These are phyloP conservation scores for Taphrina communis DNA, from an alignment of 1,139 yeast species.

Conservation along the genomic window DNA sequence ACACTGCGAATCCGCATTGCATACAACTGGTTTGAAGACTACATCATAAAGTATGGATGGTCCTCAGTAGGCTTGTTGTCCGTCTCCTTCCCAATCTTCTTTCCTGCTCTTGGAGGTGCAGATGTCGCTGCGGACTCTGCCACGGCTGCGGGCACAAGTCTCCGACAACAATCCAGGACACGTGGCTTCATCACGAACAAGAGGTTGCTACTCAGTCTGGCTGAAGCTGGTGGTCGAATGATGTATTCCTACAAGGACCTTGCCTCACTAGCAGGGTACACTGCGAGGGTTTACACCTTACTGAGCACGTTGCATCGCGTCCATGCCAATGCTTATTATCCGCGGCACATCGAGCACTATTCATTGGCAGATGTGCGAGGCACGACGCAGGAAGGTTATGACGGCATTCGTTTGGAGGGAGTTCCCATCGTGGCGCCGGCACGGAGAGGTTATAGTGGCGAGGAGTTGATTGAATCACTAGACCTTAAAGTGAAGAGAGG, in stretches of 20 bases:
- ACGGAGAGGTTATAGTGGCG: slow-evolving; percentile 49
- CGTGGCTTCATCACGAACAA: slow-evolving; percentile 89
- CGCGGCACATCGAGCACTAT: slow-evolving; percentile 44
- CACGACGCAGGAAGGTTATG: slow-evolving; percentile 77
- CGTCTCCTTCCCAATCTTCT: slow-evolving; percentile 82
- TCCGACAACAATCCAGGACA: slow-evolving; percentile 58
- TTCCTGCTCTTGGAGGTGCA: slow-evolving; percentile 55
- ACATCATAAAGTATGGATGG: slow-evolving; percentile 89
- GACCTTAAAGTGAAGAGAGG: slow-evolving; percentile 69
- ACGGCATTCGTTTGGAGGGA: slow-evolving; percentile 81
- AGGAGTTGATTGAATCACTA: slow-evolving; percentile 62
- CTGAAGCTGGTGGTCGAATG: slow-evolving; percentile 95
- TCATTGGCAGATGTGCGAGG: slow-evolving; percentile 67
- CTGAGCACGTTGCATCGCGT: slow-evolving; percentile 79
- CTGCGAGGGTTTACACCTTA: slow-evolving; percentile 80
- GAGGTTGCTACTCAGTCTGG: slow-evolving; percentile 84
- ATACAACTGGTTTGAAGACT: slow-evolving; percentile 81
- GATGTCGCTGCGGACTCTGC: slow-evolving; percentile 48
- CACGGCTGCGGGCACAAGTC: slow-evolving; percentile 44
- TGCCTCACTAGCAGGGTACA: slow-evolving; percentile 88
- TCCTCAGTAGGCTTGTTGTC: slow-evolving; percentile 90
- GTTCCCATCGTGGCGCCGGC: slow-evolving; percentile 76
- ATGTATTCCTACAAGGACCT: slow-evolving; percentile 94
- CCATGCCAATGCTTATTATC: slow-evolving; percentile 60
- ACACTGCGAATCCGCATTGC: slow-evolving; percentile 59